phyloP scores from a whole-genome alignment of 768 basidiomycete genomes.

The Trametopsis cervina region DNA sequence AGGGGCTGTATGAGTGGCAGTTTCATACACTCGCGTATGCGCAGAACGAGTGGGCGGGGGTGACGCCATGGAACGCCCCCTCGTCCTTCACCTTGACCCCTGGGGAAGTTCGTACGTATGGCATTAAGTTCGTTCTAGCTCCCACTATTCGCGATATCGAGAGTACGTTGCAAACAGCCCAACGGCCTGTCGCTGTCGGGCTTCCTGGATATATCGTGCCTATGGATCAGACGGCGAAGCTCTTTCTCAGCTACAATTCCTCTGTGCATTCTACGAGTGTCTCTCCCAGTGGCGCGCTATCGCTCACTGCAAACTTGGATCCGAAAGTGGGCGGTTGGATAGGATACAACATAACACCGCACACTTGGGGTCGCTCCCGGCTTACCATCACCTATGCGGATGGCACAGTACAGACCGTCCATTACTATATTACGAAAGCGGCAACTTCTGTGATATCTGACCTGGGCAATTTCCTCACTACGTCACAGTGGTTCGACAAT shows the following conservation, averaged over 20 bases:
- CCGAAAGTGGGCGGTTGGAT: constrained; percentile 34
- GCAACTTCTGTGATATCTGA: constrained; percentile 39
- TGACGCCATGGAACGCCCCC: constrained; percentile 48
- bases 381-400: constrained; percentile 44
- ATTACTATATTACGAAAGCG: constrained; percentile 43
- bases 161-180: constrained; percentile 31
- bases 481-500: constrained; percentile 46
- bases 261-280: constrained; percentile 36
- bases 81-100: constrained; percentile 41
- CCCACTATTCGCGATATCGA: constrained; percentile 46
- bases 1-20: constrained; percentile 54
- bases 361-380: constrained; percentile 42
- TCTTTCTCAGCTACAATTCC: constrained; percentile 42
- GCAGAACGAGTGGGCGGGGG: constrained; percentile 44
- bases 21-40: constrained; percentile 53
- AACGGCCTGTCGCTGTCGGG: constrained; percentile 42
- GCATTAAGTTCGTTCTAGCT: constrained; percentile 44
- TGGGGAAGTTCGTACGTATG: constrained; percentile 44
- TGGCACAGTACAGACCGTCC: constrained; percentile 44
- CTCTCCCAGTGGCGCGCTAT: constrained; percentile 39
- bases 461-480: constrained; percentile 48
- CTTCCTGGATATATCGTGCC: constrained; percentile 49
- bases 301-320: constrained; percentile 38
- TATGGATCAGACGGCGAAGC: constrained; percentile 39
- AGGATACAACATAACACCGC: constrained; percentile 39